Percentiles rank a stretch among this genome's conserved stretches.
Conservation (phyloP, 2,329 filamentous ascomycete genomes). For the Colletotrichum acutatum region DNA sequence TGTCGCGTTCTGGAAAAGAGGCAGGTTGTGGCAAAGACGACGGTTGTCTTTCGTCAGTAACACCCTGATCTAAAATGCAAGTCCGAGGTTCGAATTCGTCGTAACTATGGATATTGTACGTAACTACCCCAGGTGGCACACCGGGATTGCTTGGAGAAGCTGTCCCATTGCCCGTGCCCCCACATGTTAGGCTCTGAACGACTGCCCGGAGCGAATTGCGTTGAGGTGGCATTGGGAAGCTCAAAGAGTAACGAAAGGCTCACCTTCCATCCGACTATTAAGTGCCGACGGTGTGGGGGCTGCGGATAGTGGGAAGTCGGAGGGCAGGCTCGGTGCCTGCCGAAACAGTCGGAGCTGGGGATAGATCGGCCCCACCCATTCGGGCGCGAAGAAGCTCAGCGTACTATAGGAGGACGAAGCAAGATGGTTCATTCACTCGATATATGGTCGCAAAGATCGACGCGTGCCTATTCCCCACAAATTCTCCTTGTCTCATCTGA, state of each 20-base stretch:
- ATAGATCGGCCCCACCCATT: too few relatives aligned
- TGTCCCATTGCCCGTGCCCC: not conserved
- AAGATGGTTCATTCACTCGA: not conserved
- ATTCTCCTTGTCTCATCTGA: not conserved
- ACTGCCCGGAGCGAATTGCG: not conserved
- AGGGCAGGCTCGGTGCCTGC: not conserved
- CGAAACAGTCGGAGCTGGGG: not conserved
- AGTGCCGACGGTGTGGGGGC: not conserved
- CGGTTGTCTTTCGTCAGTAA: too few relatives aligned
- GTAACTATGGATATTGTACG: too few relatives aligned
- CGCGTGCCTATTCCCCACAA: too few relatives aligned
- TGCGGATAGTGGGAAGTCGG: not conserved
- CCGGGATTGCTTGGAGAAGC: not conserved
- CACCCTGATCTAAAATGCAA: too few relatives aligned
- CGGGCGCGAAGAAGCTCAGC: not conserved
- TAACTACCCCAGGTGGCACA: not conserved
- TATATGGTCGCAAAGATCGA: not conserved
- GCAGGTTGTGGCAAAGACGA: not conserved
- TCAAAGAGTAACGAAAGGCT: not conserved
- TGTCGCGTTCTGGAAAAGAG: not conserved
- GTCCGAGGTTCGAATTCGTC: too few relatives aligned
- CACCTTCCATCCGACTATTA: not conserved
- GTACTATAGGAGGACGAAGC: not conserved
- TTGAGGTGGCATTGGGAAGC: not conserved
- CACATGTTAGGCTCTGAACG: not conserved